Base-by-base conservation (phyloP, 306 rosid genomes). In the Medicago arabica region DNA sequence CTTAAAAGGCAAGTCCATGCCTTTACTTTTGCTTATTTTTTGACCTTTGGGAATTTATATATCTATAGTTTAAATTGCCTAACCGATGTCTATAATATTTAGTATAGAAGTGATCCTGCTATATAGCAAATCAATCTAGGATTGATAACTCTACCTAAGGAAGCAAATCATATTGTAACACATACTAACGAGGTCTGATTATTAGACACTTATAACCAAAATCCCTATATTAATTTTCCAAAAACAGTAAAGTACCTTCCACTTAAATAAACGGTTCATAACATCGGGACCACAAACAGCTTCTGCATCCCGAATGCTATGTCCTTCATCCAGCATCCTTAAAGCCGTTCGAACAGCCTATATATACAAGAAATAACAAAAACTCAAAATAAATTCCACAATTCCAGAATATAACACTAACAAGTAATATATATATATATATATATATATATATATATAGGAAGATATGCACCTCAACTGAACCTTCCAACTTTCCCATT, bases 311-410 rank as follows among this genome's bases (percentile, higher is more conserved):
- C 85, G 89, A 77, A 77, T 78, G 82, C 85, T 80, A 78, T 78
- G 67, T 79, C 97, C 97, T 4, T 73, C 82, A 55, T 90, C 89
- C 59, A 92, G 83, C 84, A 82, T 90, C 80, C 25, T 81, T 43
- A 95, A 54, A 13, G 99, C 97, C n/a, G 91, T 83, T 86, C 97
- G 87, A 79, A 87, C 86, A 64, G 96, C 97, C 99, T 95, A 53
- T 55, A 82, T 67, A 79, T 16, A 78, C 46, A 79, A 16, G 58
- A 60, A 49, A 43, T 9, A 71, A 71, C 34, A 71, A 28, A 61
- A 71, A 54, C 49, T 3, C 18, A 69, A 58, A 28, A 64, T 13
- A 41, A 62, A 17, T 43, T 53, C 53, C 67, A 72, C 40, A 14
- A 59, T 34, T 34, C 38, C 38, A 11, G 5, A 44, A 44, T 44